A percentile compares a stretch with the other conserved stretches of the same genome.
Evolutionary conservation across 1,139 yeast genomes (phyloP).

Genomic region (Suhomyces choctaworum): DNA sequence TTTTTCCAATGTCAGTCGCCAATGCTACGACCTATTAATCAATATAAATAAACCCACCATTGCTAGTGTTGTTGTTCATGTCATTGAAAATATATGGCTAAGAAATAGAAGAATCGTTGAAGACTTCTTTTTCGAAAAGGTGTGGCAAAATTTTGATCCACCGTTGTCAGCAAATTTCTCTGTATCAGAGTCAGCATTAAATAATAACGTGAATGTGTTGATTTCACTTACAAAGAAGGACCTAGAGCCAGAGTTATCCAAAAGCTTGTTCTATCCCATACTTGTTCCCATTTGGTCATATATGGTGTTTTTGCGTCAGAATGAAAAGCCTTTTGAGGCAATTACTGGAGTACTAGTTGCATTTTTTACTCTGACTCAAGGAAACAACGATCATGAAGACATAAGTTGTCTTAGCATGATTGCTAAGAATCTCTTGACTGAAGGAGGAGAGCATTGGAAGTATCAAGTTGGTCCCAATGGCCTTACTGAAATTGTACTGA

Average conservation of each 20-base stretch:
- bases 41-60: conserved; percentile 63
- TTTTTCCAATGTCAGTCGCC: conserved; percentile 56
- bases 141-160: conserved; percentile 51
- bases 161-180: conserved; percentile 22
- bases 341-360: conserved; percentile 49
- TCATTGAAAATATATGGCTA: conserved; percentile 53
- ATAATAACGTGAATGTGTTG: conserved; percentile 65
- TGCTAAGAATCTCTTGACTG: conserved; percentile 44
- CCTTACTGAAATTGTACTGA: conserved; percentile 50
- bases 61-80: conserved; percentile 56
- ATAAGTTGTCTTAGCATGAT: conserved; percentile 36
- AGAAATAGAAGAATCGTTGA: conserved; percentile 53
- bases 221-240: conserved; percentile 60
- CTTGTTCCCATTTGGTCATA: conserved; percentile 62
- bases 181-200: conserved; percentile 51
- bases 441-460: conserved; percentile 51
- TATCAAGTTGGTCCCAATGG: conserved; percentile 55
- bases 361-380: conserved; percentile 42
- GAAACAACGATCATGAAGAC: conserved; percentile 17
- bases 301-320: conserved; percentile 46
- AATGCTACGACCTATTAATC: conserved; percentile 57
- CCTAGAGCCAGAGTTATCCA: conserved; percentile 42
- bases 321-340: conserved; percentile 43
- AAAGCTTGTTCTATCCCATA: conserved; percentile 46
- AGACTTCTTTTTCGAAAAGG: conserved; percentile 56